Base-by-base conservation (phyloP, 306 rosid species). In the Gastrolobium villosum region DNA sequence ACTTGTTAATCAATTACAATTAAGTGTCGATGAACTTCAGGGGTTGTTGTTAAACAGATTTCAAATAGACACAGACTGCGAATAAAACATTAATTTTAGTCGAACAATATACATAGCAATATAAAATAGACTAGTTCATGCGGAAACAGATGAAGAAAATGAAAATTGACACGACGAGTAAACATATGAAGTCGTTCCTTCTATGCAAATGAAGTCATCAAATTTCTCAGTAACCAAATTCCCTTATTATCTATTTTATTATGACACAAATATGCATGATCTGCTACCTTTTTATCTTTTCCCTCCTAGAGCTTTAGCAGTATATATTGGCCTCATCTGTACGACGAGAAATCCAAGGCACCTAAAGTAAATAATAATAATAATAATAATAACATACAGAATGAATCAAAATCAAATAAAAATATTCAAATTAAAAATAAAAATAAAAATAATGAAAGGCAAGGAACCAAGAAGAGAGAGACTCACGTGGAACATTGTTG, bases 401-500 rank as follows among this genome's bases (percentile, higher is more conserved):
- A 48, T 31, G 3, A 48, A 69, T 0, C 9, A 15, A 70, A 35
- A 36, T 3, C 39, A 31, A 5, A 20, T 2, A 2, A 5, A n/a
- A 15, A 5, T 35, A 6, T 11, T 9, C 36, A 20, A 11, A 67
- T 6, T n/a, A 5, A 41, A 4, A 54, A 0, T 11, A n/a, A n/a
- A n/a, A n/a, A n/a, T n/a, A n/a, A n/a, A n/a, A n/a, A n/a, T n/a
- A n/a, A n/a, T 5, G 5, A 20, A 20, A 20, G 1, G 0, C 26
- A 20, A 20, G 0, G n/a, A 13, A 31, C 2, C 0, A 74, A 15
- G 7, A 3, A 59, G 10, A 59, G 39, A 41, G 45, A 32, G 37
- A 11, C 52, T 52, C n/a, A 84, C 83, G 31, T 56, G 69, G 36
- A 20, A 72, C 65, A 55, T 9, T 13, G 7, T 31, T 52, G 32